These are phyloP conservation scores for Pulveroboletus sp. DNA, from an alignment of 768 basidiomycete genomes.

Conservation along the genomic window DNA sequence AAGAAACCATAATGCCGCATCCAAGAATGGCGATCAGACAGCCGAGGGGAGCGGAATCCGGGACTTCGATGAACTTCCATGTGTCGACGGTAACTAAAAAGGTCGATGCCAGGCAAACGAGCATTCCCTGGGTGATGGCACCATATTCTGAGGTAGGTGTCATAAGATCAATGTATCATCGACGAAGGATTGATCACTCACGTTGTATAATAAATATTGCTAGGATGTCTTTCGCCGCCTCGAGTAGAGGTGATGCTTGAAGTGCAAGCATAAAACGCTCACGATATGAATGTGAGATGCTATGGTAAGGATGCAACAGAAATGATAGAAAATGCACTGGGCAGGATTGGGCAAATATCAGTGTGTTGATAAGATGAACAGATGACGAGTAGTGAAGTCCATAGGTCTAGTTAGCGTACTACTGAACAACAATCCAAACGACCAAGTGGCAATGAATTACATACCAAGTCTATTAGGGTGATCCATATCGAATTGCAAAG, in stretches of 20 bases:
- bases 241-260: constrained; percentile 13
- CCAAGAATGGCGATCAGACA: constrained; percentile 18
- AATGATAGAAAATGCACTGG: constrained; percentile 15
- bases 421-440: background rate
- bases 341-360: constrained; percentile 22
- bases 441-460: background rate
- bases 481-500: constrained; percentile 22
- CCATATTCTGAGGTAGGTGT: constrained; percentile 31
- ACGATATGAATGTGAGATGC: constrained; percentile 2
- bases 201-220: constrained; percentile 21
- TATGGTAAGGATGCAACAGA: constrained; percentile 5
- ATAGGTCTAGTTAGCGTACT: constrained; percentile 17
- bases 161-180: background rate
- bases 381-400: constrained; percentile 17
- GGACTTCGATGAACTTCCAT: constrained; percentile 2
- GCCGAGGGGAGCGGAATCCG: constrained; percentile 14
- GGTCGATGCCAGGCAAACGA: constrained; percentile 7
- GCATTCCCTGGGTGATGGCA: constrained; percentile 23
- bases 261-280: constrained; percentile 9
- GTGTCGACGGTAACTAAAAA: constrained; percentile 9
- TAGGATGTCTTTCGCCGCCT: constrained; percentile 16
- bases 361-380: constrained; percentile 21
- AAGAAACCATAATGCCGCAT: background rate
- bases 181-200: constrained; percentile 12
- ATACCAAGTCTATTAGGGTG: constrained; percentile 24